Base-by-base conservation (phyloP, 345 rosid species). In the Firmiana major region DNA sequence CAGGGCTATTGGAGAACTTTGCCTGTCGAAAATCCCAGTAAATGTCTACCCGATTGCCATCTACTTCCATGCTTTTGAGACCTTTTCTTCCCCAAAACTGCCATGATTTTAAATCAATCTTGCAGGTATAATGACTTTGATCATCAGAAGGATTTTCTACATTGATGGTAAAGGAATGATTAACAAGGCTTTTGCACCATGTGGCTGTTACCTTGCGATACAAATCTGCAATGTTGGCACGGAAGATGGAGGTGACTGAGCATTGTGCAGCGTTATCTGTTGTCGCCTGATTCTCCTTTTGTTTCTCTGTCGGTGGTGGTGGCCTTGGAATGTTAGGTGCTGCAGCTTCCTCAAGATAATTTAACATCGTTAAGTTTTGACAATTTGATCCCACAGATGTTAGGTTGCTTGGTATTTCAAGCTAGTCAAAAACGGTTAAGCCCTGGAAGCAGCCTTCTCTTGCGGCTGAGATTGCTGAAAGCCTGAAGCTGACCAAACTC, bases 71-170 rank as follows among this genome's bases (percentile, higher is more conserved):
- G 62, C 84, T 89, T 75, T 90, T 92, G n/a, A 92, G 85, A 77
- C 97, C 97, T 57, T 90, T 92, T 34, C 83, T 92, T 0, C 88
- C 88, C 93, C 93, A 90, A 63, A 89, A 89, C 13, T 90, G 92
- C 84, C 91, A 88, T 15, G 88, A 79, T 46, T 86, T 83, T 5
- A 92, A 63, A 81, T 92, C 94, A 69, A 89, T 88, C 86, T 89
- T 89, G 78, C 88, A 85, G 15, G 73, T 81, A 60, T 75, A 87
- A 24, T 77, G 89, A 42, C 53, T 74, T 48, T 83, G 46, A n/a
- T 84, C 85, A 43, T 83, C 81, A 1, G 10, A 73, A 55, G 55
- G 85, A 45, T 87, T 88, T 55, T 89, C 90, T n/a, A 87, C 82
- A 46, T 67, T 83, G 71, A 92, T 82, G 73, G 67, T 83, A 13